These are phyloP conservation scores for Friedmanniomyces simplex DNA, from an alignment of 495 filamentous ascomycete genomes.

Conservation along the genomic window DNA sequence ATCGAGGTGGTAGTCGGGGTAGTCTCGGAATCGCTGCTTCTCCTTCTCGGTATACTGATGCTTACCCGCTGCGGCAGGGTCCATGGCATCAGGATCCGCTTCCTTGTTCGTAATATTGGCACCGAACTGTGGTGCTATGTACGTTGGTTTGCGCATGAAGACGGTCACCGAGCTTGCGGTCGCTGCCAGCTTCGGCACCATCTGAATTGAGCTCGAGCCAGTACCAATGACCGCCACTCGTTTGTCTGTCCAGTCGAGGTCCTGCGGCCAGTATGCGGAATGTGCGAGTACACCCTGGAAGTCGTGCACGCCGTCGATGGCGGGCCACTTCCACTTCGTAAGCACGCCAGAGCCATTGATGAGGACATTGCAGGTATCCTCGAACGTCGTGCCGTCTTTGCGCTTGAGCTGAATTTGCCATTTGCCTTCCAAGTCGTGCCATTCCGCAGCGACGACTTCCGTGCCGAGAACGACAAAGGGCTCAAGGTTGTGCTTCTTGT, in stretches of 20 bases:
- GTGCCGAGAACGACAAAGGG: conserved; percentile 11
- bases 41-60: conserved; percentile 28
- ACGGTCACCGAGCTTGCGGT: conserved; percentile 21
- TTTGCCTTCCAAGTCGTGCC: conserved; percentile 27
- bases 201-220: conserved; percentile 29
- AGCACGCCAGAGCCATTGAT: conserved; percentile 29
- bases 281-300: conserved; percentile 28
- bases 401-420: conserved; percentile 27
- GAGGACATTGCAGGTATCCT: conserved; percentile 27
- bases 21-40: conserved; percentile 27
- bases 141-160: conserved; percentile 31
- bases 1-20: conserved; percentile 28
- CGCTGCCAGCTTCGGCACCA: conserved; percentile 23
- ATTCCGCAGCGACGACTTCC: conserved; percentile 17
- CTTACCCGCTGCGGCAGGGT: conserved; percentile 26
- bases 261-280: conserved; percentile 28
- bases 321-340: conserved; percentile 32
- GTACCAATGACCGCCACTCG: conserved; percentile 17
- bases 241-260: conserved; percentile 21
- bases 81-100: conserved; percentile 24
- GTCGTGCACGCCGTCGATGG: conserved; percentile 26
- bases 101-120: conserved; percentile 7
- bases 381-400: conserved; percentile 13
- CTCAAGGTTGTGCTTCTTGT: conserved; percentile 16
- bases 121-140: conserved; percentile 19